Base-by-base conservation (phyloP, 495 filamentous ascomycete genomes). In the Aspergillus affinis region DNA sequence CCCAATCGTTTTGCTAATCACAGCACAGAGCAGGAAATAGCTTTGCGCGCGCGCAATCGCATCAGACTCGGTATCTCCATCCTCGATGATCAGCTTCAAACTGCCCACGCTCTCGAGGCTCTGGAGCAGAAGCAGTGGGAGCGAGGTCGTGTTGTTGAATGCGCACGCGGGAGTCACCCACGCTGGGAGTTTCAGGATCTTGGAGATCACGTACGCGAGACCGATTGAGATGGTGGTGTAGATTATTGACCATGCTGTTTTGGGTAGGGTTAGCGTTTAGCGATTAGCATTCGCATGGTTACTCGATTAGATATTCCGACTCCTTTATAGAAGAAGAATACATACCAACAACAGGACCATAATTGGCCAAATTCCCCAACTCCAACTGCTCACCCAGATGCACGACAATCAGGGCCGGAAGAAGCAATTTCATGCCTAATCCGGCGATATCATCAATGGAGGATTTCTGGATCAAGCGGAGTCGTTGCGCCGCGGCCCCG, bases 141-240 rank as follows among this genome's bases (percentile, higher is more conserved):
- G 82, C 27, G 80, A 84, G 0, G 86, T 90, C 0, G 89, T 90
- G 65, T 92, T 93, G 75, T 91, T 93, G 75, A 92, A 90, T 46
- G 86, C 78, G 51, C 90, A 79, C 1, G 87, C 85, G 0, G 86
- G 84, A 0, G 84, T 84, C 15, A 83, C 80, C 88, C 87, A 92
- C 52, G 74, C 71, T 2, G 88, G 89, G 36, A 91, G 75, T 20
- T 77, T 74, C 55, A 89, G 79, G 4, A 78, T 13, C 41, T 73
- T 72, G 0, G 76, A 80, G 0, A 73, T 60, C 3, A 74, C 50
- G 36, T 73, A 70, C 1, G 82, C 86, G 20, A 89, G 62, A 0
- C 65, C 59, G 50, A 89, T 82, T 3, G 84, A 89, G 3, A 77
- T 45, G 29, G 79, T 26, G 29, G 82, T 83, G 63, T 86, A 86